Conservation (phyloP, 2,329 filamentous ascomycete genomes). For the Aspergillus aculeatinus region DNA sequence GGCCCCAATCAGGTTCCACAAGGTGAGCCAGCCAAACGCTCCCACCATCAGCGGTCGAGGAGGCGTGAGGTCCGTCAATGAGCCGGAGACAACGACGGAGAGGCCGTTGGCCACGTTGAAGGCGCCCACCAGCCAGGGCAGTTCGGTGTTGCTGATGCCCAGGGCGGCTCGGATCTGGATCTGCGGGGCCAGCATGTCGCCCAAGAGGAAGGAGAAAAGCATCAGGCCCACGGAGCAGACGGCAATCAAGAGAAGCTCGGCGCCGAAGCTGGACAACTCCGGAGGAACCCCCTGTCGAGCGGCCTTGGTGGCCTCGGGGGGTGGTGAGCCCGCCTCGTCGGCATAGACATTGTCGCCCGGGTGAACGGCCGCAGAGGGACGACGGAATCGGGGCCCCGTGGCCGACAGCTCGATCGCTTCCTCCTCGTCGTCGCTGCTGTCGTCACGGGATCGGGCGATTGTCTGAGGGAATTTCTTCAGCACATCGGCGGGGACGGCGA, state of each 20-base stretch:
- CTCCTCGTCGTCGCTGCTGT: constrained; percentile 14
- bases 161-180: constrained; percentile 38
- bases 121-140: constrained; percentile 46
- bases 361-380: background rate
- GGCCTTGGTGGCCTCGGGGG: constrained; percentile 12
- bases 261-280: constrained; percentile 41
- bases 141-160: constrained; percentile 40
- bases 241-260: constrained; percentile 43
- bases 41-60: constrained; percentile 45
- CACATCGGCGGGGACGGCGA: constrained; percentile 15
- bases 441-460: constrained; percentile 13
- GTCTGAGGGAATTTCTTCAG: constrained; percentile 20
- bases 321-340: constrained; percentile 23
- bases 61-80: constrained; percentile 40
- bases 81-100: constrained; percentile 43
- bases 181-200: constrained; percentile 44
- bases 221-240: constrained; percentile 47
- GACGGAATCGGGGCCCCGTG: background rate
- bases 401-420: background rate
- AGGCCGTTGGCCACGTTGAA: constrained; percentile 45
- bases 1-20: constrained; percentile 42
- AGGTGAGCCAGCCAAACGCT: constrained; percentile 44
- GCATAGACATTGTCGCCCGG: constrained; percentile 10
- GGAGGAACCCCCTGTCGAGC: constrained; percentile 37
- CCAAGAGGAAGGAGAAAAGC: constrained; percentile 45